Evolutionary conservation across 495 filamentous ascomycete species (phyloP).

Genomic region (Chaetomidium leptoderma): DNA sequence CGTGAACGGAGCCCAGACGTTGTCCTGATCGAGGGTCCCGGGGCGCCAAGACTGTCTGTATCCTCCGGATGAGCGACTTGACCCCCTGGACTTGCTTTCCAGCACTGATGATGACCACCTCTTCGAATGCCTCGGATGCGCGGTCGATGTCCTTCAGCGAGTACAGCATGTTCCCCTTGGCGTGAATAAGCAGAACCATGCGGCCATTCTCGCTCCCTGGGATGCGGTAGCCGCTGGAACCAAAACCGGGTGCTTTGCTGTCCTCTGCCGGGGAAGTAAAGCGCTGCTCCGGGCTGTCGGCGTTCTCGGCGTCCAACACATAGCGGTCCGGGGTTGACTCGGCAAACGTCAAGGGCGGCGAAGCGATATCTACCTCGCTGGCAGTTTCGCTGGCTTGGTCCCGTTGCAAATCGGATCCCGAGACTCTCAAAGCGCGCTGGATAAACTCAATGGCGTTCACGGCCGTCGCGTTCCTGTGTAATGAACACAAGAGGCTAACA

Average conservation of each 20-base stretch:
- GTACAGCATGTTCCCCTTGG: conserved; percentile 98
- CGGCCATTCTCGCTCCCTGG: conserved; percentile 87
- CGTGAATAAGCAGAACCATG: conserved; percentile 87
- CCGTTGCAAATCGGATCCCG: conserved; percentile 8
- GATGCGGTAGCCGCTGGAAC: conserved; percentile 80
- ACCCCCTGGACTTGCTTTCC: conserved; percentile 70
- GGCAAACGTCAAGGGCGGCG: conserved; percentile 18
- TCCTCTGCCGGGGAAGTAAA: conserved; percentile 36
- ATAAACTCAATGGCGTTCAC: conserved; percentile 86
- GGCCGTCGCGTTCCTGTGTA: conserved; percentile 77
- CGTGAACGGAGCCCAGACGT: conserved; percentile 20
- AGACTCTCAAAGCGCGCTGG: conserved; percentile 65
- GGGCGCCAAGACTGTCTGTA: conserved; percentile 65
- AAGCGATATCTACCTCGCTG: conserved; percentile 23
- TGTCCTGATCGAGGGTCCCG: conserved; percentile 32
- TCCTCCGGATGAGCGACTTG: conserved; percentile 72
- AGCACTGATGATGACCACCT: conserved; percentile 84
- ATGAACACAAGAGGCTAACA: conserved; percentile 78
- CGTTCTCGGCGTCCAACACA: conserved; percentile 23
- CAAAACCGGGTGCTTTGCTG: conserved; percentile 60
- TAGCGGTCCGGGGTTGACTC: conserved; percentile 24
- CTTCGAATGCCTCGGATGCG: conserved; percentile 89
- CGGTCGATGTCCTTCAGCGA: conserved; percentile 76
- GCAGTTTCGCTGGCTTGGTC: conserved; percentile 22
- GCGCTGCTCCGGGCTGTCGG: conserved; percentile 23